A percentile compares a stretch with the other conserved stretches of the same genome.
These are phyloP conservation scores for Penicillium brasilianum DNA, from an alignment of 2,329 filamentous ascomycete species.

Conservation along the genomic window DNA sequence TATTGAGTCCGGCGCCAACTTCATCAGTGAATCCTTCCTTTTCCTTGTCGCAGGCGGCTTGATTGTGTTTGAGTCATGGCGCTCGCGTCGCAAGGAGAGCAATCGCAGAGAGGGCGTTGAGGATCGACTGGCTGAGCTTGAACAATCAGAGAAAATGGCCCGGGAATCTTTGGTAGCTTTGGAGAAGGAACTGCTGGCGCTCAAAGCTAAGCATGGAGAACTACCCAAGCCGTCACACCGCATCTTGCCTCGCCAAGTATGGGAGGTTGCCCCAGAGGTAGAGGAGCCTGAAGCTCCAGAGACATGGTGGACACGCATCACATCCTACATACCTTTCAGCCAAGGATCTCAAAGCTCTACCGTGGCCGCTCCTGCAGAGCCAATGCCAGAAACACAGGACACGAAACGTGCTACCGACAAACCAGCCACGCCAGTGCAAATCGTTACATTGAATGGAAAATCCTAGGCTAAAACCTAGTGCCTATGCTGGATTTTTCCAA, in stretches of 20 bases:
- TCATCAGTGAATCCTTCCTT: slow-evolving; percentile 70
- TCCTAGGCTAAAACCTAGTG: background rate
- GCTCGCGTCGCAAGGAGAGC: slow-evolving; percentile 65
- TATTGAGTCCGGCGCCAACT: slow-evolving; percentile 71
- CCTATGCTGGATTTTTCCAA: background rate
- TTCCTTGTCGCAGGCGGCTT: slow-evolving; percentile 67
- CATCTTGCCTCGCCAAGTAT: slow-evolving; percentile 49
- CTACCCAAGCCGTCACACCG: slow-evolving; percentile 34
- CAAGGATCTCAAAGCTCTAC: slow-evolving; percentile 20
- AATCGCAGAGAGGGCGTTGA: slow-evolving; percentile 64
- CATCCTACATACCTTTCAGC: slow-evolving; percentile 40
- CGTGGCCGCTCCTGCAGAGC: slow-evolving; percentile 13
- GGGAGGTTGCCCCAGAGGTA: slow-evolving; percentile 37
- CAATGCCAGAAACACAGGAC: background rate
- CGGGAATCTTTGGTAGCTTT: slow-evolving; percentile 49
- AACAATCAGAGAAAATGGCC: slow-evolving; percentile 53
- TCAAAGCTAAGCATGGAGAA: slow-evolving; percentile 46
- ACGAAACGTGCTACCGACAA: background rate
- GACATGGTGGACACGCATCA: slow-evolving; percentile 41
- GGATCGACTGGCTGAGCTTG: slow-evolving; percentile 63
- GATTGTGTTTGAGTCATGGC: slow-evolving; percentile 67
- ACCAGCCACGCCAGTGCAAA: background rate
- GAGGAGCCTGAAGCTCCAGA: slow-evolving; percentile 22
- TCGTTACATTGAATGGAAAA: background rate
- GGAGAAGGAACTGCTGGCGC: slow-evolving; percentile 52